These are phyloP conservation scores for Colletotrichum orbiculare DNA, from an alignment of 2,329 filamentous ascomycete genomes.

Conservation along the genomic window DNA sequence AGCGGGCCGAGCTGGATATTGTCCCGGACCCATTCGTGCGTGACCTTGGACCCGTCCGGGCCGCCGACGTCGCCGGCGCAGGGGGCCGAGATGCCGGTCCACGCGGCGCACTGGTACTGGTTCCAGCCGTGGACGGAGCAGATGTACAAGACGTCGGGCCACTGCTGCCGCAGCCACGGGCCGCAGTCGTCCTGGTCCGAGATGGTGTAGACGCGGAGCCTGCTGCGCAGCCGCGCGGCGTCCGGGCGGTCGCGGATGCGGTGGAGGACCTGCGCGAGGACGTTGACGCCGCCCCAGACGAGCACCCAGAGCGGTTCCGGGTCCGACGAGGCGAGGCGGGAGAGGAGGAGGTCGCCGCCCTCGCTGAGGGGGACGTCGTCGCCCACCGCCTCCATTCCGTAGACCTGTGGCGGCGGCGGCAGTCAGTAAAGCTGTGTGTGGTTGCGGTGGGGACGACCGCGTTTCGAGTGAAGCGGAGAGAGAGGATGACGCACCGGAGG, in stretches of 20 bases:
- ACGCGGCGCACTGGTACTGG: constrained; percentile 63
- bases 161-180: constrained; percentile 64
- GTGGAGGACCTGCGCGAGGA: constrained; percentile 60
- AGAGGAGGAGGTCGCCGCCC: constrained; percentile 56
- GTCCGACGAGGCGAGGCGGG: constrained; percentile 39
- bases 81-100: constrained; percentile 61
- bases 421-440: not conserved
- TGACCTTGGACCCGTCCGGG: constrained; percentile 59
- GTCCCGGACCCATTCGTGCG: constrained; percentile 61
- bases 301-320: constrained; percentile 62
- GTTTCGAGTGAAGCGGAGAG: not conserved
- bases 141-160: constrained; percentile 67
- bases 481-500: constrained; percentile 41
- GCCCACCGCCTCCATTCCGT: constrained; percentile 47
- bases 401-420: constrained; percentile 39
- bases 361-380: constrained; percentile 46
- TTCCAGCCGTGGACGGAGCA: constrained; percentile 66
- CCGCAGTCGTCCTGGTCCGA: constrained; percentile 70
- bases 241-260: constrained; percentile 48
- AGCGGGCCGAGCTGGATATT: constrained; percentile 63
- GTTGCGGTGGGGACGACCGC: too few relatives aligned
- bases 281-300: constrained; percentile 64
- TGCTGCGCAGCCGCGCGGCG: constrained; percentile 49
- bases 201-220: constrained; percentile 64
- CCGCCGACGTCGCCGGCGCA: constrained; percentile 57